Evolutionary conservation across 169 alveolate genomes (phyloP), one percentile per base, ranked within the genome.

Genomic region (Plasmodium gallinaceum): DNA sequence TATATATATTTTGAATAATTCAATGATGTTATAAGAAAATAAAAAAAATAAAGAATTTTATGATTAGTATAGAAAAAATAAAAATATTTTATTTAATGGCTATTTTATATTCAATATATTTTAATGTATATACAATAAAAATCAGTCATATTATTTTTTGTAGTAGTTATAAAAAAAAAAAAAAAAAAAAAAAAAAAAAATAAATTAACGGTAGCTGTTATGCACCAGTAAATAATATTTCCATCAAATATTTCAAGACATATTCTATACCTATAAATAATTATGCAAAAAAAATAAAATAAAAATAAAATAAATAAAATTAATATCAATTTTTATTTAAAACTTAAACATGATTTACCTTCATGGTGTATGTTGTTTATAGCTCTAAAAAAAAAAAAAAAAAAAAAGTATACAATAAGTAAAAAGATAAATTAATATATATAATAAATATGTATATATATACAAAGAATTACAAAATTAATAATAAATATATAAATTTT

Each of bases 331-430:
- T 24, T 7, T 24, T 37, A 65, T n/a, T 24, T 12, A 18, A 45
- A 54, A 14, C 1, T 51, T 69, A 39, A 39, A 42, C 39, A 22
- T 9, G 1, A 22, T n/a, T 18, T 46, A 80, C 90, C 90, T 80
- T 80, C 90, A 42, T 80, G 90, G 5, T 68, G 83, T 22, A 80
- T 32, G 65, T 80, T 52, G 83, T 16, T 68, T 80, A 80, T 80
- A 32, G 90, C 90, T 32, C 90, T 80, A 72, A 16, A 80, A 68
- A 26, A 12, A 43, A 8, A 12, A 42, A 57, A 26, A 32, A n/a
- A 20, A 62, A 48, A 20, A 45, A 64, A 57, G 37, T 0, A 42
- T 37, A 58, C 5, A 20, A 45, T 60, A 62, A 7, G 12, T 51
- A 61, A 42, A 24, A 26, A 61, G 6, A 32, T 26, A 48, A 8